Evolutionary conservation across 148 eudicot species (phyloP).

Genomic region (Arbutus unedo): DNA sequence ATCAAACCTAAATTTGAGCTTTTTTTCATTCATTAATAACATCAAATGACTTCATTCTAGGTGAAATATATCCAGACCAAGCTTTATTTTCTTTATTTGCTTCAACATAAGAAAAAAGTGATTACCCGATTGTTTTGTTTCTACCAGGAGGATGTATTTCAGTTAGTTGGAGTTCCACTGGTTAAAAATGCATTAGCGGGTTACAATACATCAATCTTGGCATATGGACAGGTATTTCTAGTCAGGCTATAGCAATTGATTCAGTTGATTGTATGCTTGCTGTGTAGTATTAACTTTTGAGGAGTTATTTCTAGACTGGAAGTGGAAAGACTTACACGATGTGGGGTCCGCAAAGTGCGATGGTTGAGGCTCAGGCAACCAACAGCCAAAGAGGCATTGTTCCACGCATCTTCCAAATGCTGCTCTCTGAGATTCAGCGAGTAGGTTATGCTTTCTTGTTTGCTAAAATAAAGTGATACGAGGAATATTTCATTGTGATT

Average conservation of each 20-base stretch:
- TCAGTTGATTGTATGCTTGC: not conserved
- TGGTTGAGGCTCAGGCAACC: constrained; percentile 68
- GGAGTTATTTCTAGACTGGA: constrained; percentile 55
- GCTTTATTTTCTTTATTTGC: not conserved
- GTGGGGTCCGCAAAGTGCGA: constrained; percentile 97
- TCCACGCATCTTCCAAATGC: constrained; percentile 78
- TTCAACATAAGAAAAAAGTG: not conserved
- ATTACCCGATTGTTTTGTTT: not conserved
- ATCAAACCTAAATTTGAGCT: not conserved
- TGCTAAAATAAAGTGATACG: not conserved
- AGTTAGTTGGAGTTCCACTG: constrained; percentile 69
- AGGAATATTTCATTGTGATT: not conserved
- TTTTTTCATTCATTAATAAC: not conserved
- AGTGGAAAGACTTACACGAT: constrained; percentile 95
- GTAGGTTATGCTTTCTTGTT: constrained; percentile 37
- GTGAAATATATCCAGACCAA: not conserved
- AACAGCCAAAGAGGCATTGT: constrained; percentile 69
- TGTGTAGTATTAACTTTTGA: constrained; percentile 2
- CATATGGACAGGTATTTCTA: constrained; percentile 81
- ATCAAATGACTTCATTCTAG: not conserved
- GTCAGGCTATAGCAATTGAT: not conserved
- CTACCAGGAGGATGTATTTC: constrained; percentile 80
- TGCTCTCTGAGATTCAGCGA: constrained; percentile 76
- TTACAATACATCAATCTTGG: constrained; percentile 79
- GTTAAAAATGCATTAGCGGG: constrained; percentile 88